phyloP scores from a whole-genome alignment of 495 filamentous ascomycete genomes.

The Podospora sp. region DNA sequence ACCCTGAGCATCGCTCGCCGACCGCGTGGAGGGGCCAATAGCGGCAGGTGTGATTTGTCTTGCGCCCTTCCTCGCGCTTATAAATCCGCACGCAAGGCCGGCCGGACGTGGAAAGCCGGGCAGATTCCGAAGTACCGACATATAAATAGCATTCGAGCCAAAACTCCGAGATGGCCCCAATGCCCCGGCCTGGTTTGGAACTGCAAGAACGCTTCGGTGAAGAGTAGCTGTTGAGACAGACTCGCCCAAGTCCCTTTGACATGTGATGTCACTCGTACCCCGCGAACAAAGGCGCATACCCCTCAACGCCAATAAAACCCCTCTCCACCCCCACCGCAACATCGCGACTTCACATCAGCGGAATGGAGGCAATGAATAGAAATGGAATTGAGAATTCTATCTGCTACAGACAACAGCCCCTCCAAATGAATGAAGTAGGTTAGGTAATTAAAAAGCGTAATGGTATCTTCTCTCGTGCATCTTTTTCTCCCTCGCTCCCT shows the following conservation, averaged over 20 bases:
- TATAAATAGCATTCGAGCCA: background rate
- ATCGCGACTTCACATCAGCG: background rate
- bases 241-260: background rate
- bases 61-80: background rate
- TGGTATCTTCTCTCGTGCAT: slow-evolving; percentile 6
- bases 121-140: background rate
- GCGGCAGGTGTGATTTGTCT: slow-evolving; percentile 14
- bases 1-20: background rate
- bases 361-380: background rate
- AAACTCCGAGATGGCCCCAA: background rate
- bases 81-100: background rate
- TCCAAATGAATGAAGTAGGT: background rate
- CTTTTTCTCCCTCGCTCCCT: background rate
- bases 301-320: background rate
- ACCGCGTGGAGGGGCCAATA: slow-evolving; percentile 3
- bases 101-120: background rate
- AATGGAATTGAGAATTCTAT: background rate
- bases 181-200: background rate
- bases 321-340: background rate
- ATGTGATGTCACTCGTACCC: slow-evolving; percentile 11
- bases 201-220: background rate
- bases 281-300: background rate
- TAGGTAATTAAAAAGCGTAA: background rate
- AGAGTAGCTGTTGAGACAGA: background rate
- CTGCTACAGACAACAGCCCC: background rate